Conservation (phyloP, 2,329 filamentous ascomycete species). For the Venturiaceae sp. region DNA sequence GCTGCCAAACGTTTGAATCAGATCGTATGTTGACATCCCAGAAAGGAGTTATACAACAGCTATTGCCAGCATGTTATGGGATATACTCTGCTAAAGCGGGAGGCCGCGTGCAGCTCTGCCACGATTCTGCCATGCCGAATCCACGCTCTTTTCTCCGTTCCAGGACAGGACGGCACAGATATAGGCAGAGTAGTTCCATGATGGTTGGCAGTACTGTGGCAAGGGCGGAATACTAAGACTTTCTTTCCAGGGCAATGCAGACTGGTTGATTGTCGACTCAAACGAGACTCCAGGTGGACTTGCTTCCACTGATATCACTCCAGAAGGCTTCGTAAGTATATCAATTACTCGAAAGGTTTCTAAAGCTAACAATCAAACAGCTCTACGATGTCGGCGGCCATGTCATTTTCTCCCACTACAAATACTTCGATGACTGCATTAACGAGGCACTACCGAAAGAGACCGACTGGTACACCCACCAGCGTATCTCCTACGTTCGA, state of each 20-base stretch:
- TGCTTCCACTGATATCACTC: constrained; percentile 87
- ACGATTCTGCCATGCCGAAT: neutral
- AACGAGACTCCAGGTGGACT: constrained; percentile 90
- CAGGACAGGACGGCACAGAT: neutral
- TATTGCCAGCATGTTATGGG: constrained; percentile 11
- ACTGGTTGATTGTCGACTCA: constrained; percentile 92
- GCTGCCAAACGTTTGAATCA: constrained; percentile 97
- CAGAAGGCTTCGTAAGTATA: constrained; percentile 86
- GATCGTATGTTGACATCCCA: constrained; percentile 56
- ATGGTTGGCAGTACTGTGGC: neutral
- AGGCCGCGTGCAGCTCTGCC: neutral
- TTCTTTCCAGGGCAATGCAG: constrained; percentile 68
- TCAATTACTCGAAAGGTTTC: constrained; percentile 8
- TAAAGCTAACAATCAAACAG: constrained; percentile 38
- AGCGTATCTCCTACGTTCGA: constrained; percentile 97
- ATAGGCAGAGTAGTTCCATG: neutral
- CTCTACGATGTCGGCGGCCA: constrained; percentile 97
- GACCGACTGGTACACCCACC: constrained; percentile 93
- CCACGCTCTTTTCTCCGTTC: neutral
- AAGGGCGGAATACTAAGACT: constrained; percentile 10
- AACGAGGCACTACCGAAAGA: constrained; percentile 91
- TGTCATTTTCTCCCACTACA: constrained; percentile 99
- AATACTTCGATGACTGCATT: constrained; percentile 99
- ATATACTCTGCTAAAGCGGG: constrained; percentile 6
- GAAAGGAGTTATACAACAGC: neutral